Evolutionary conservation across 169 alveolate genomes (phyloP).

Genomic region (Plasmodium cynomolgi): DNA sequence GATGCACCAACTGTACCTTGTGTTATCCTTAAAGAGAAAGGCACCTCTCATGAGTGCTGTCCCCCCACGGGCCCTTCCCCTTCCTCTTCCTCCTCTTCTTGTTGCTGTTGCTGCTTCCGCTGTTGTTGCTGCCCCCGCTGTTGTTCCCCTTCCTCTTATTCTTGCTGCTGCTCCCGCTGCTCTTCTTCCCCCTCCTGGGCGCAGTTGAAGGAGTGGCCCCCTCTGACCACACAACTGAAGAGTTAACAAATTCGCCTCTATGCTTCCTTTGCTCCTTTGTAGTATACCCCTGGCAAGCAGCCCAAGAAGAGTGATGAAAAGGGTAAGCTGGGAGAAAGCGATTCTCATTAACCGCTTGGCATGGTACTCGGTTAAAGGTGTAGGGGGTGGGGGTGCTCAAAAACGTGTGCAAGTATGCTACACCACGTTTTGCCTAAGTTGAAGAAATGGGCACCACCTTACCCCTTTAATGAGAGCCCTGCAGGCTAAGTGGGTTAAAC

Average conservation of each 20-base stretch:
- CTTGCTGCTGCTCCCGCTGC: no score
- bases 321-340: not conserved
- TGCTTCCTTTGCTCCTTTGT: not conserved
- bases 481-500: not conserved
- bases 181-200: not conserved
- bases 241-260: not conserved
- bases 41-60: not conserved
- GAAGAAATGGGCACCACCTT: not conserved
- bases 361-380: not conserved
- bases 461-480: not conserved
- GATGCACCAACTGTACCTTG: not conserved
- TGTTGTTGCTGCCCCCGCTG: no score
- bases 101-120: not conserved
- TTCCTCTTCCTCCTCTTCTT: not conserved
- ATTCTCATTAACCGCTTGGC: slow-evolving; percentile 38
- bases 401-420: not conserved
- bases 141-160: not conserved
- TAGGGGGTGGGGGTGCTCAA: not conserved
- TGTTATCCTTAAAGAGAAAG: not conserved
- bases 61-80: not conserved
- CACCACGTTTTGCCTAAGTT: not conserved
- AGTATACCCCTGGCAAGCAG: slow-evolving; percentile 45
- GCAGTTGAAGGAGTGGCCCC: not conserved
- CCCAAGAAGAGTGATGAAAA: not conserved
- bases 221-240: not conserved